Evolutionary conservation across 768 basidiomycete genomes (phyloP).

Genomic region (Phylloporus sp.): DNA sequence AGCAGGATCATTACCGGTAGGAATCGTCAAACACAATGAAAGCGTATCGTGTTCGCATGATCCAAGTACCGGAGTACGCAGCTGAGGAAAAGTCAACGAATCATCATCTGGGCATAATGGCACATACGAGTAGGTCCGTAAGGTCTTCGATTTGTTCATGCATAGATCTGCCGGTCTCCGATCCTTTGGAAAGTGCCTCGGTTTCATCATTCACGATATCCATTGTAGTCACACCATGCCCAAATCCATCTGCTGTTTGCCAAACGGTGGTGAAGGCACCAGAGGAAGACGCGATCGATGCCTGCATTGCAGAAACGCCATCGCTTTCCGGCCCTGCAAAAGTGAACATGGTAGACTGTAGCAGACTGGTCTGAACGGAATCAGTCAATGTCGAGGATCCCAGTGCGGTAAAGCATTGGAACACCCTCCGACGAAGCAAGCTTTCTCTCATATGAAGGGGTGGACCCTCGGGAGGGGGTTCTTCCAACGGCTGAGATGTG

Average conservation of each 20-base stretch:
- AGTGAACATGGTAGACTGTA: slow-evolving; percentile 75
- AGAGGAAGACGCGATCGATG: slow-evolving; percentile 81
- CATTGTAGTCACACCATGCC: slow-evolving; percentile 79
- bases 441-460: slow-evolving; percentile 75
- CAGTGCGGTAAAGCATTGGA: slow-evolving; percentile 83
- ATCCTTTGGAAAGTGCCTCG: slow-evolving; percentile 19
- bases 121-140: slow-evolving; percentile 70
- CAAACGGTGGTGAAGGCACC: slow-evolving; percentile 83
- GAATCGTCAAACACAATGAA: slow-evolving; percentile 53
- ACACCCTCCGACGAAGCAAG: slow-evolving; percentile 75
- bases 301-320: slow-evolving; percentile 79
- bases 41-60: slow-evolving; percentile 86
- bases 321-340: slow-evolving; percentile 88
- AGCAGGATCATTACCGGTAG: slow-evolving; percentile 40
- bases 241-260: slow-evolving; percentile 85
- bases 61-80: slow-evolving; percentile 69
- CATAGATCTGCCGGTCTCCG: slow-evolving; percentile 45
- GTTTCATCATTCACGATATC: slow-evolving; percentile 46
- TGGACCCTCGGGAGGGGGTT: slow-evolving; percentile 46
- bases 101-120: background rate
- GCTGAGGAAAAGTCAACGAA: slow-evolving; percentile 13
- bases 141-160: slow-evolving; percentile 76
- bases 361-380: slow-evolving; percentile 69
- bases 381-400: slow-evolving; percentile 79
- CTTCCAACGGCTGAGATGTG: slow-evolving; percentile 63